Base-by-base conservation (phyloP, 1,139 yeast genomes). In the Yarrowia galli region DNA sequence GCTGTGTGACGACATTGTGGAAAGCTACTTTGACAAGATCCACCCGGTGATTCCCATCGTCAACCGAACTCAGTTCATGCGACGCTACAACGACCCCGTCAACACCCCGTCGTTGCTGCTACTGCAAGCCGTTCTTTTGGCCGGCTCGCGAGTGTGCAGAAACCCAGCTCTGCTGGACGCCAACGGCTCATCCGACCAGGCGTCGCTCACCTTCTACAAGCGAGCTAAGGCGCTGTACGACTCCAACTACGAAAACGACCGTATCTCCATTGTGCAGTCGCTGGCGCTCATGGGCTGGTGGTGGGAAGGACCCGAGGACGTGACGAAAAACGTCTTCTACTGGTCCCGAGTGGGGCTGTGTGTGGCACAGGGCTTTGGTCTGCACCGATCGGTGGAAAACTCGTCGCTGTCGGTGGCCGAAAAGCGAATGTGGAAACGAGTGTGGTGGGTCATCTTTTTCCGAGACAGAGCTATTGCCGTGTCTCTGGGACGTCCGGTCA, bases 281-380 rank as follows among this genome's bases (percentile, higher is more conserved):
- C 79, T 91, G 61, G 78, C 88, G 43, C 80, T 90, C 60, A 84
- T 91, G 70, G 87, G 90, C 1, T 84, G 89, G 74, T 88, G 87
- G 78, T 87, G 91, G 87, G 96, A 89, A 72, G 91, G 91, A 8
- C 91, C 92, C 15, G 92, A 90, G 72, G 91, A 87, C 74, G 89
- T 89, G 42, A 85, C 91, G 53, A 87, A 88, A 69, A 90, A 89
- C 74, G 87, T 89, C 2, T 89, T 85, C 75, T 89, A 89, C 76
- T 90, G 96, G 96, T 86, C 89, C 4, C 82, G 91, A 67, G 86
- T 87, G 1, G 95, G 92, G 0, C 82, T 89, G 45, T 84, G 88
- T 15, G 82, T 89, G 67, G 96, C 96, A 2, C 95, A 89, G 74
- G 92, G 93, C 13, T 87, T 87, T 76, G 96, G 96, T 0, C 82